phyloP scores from a whole-genome alignment of 257 asterid genomes.

The Perilla frutescens region DNA sequence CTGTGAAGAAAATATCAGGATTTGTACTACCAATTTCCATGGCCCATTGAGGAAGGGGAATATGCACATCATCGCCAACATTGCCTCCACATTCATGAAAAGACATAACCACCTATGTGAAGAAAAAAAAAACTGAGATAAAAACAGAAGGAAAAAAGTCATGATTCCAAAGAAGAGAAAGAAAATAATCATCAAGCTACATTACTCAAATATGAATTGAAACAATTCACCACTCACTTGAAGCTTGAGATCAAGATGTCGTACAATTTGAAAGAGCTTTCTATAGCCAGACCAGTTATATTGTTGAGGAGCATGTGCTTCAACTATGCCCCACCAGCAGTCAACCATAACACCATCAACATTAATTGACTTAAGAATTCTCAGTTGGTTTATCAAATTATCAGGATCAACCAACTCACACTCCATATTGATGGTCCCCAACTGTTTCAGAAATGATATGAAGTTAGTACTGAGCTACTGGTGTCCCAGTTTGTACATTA shows the following conservation, averaged over 20 bases:
- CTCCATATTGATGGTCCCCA: conserved; percentile 57
- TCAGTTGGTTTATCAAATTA: conserved; percentile 51
- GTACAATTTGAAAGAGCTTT: conserved; percentile 63
- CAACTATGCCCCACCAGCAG: conserved; percentile 95
- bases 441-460: conserved; percentile 43
- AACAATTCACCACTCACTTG: conserved; percentile 49
- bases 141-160: not conserved
- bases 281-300: conserved; percentile 77
- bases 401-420: conserved; percentile 68
- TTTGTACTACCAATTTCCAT: conserved; percentile 53
- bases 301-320: conserved; percentile 60
- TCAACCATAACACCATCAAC: conserved; percentile 84
- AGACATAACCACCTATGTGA: conserved; percentile 75
- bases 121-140: not conserved
- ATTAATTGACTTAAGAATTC: conserved; percentile 57
- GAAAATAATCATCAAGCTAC: conserved; percentile 17
- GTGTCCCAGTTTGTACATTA: conserved; percentile 17
- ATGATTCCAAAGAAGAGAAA: not conserved
- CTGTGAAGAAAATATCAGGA: conserved; percentile 77
- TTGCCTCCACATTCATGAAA: conserved; percentile 90
- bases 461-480: not conserved
- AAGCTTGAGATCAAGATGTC: conserved; percentile 57
- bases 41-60: conserved; percentile 85
- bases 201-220: not conserved
- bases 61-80: conserved; percentile 76